Evolutionary conservation across 805 yeast genomes (phyloP).

Genomic region (Saturnispora halmiae): DNA sequence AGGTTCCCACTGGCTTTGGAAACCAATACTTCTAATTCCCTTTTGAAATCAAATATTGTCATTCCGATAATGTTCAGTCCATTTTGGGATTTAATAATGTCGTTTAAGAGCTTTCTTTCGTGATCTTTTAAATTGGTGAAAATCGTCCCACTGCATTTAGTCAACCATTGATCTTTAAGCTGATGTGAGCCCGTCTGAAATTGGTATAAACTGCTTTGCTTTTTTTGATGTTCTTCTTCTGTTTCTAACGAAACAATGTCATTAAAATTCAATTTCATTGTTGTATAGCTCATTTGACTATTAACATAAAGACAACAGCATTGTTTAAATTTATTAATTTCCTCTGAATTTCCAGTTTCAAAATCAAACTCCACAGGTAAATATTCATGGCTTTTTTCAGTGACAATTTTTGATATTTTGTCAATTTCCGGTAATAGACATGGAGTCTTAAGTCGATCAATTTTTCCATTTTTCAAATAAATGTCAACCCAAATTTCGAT

Average conservation of each 20-base stretch:
- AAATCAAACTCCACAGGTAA: constrained; percentile 37
- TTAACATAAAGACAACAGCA: constrained; percentile 44
- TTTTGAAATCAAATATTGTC: constrained; percentile 45
- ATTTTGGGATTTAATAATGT: constrained; percentile 6
- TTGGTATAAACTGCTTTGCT: too few species aligned
- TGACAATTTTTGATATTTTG: constrained; percentile 38
- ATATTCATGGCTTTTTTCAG: constrained; percentile 33
- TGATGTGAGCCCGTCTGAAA: too few species aligned
- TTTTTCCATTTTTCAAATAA: constrained; percentile 31
- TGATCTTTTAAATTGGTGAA: constrained; percentile 17
- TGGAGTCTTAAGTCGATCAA: constrained; percentile 42
- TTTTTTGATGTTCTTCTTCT: too few species aligned
- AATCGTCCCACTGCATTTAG: too few species aligned
- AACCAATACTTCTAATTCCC: constrained; percentile 41
- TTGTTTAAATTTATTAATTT: constrained; percentile 32
- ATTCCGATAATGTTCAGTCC: constrained; percentile 26
- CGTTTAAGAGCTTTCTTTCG: constrained; percentile 18
- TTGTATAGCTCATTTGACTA: constrained; percentile 35
- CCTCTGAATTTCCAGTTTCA: constrained; percentile 32
- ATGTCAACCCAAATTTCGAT: constrained; percentile 36
- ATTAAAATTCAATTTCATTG: constrained; percentile 18
- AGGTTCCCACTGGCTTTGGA: constrained; percentile 28
- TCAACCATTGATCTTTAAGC: too few species aligned
- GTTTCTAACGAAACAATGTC: constrained; percentile 16
- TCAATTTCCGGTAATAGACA: constrained; percentile 56